Conservation (phyloP, 83 land plant genomes). For the Isoetes engelmannii region DNA sequence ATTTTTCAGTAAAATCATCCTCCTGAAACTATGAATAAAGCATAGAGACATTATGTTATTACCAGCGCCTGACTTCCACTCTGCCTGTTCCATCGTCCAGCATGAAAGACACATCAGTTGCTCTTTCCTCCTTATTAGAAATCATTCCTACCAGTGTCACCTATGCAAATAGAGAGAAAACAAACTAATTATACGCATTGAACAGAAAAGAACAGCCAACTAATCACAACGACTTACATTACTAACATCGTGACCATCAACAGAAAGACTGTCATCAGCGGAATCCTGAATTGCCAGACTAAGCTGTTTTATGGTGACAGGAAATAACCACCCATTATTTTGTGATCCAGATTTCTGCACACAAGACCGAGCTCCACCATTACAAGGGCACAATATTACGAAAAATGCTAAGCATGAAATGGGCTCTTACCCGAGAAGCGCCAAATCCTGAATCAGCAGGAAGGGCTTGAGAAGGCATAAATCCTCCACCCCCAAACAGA, state of each 20-base stretch:
- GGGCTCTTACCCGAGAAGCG: conserved; percentile 29
- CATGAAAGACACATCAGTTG: conserved; percentile 62
- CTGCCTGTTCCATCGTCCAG: conserved; percentile 88
- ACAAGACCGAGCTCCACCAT: conserved; percentile 9
- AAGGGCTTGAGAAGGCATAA: conserved; percentile 88
- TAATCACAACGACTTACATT: neutral
- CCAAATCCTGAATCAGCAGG: conserved; percentile 38
- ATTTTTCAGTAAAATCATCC: too few relatives aligned
- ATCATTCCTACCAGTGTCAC: conserved; percentile 77
- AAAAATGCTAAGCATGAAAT: neutral
- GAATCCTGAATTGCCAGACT: conserved; percentile 51
- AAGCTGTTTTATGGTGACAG: conserved; percentile 84
- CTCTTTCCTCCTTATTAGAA: conserved; percentile 52
- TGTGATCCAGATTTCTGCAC: conserved; percentile 47
- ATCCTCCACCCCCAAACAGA: conserved; percentile 91
- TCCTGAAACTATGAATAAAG: too few relatives aligned
- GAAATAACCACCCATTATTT: conserved; percentile 46
- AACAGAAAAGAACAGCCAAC: neutral
- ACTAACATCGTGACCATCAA: conserved; percentile 52
- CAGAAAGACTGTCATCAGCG: conserved; percentile 49
- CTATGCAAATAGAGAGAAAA: conserved; percentile 27
- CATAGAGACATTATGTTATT: neutral
- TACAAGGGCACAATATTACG: neutral
- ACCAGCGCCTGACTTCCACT: conserved; percentile 76
- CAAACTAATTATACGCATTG: neutral